Evolutionary conservation across 768 basidiomycete species (phyloP).

Genomic region (Phylloporus arenicola): DNA sequence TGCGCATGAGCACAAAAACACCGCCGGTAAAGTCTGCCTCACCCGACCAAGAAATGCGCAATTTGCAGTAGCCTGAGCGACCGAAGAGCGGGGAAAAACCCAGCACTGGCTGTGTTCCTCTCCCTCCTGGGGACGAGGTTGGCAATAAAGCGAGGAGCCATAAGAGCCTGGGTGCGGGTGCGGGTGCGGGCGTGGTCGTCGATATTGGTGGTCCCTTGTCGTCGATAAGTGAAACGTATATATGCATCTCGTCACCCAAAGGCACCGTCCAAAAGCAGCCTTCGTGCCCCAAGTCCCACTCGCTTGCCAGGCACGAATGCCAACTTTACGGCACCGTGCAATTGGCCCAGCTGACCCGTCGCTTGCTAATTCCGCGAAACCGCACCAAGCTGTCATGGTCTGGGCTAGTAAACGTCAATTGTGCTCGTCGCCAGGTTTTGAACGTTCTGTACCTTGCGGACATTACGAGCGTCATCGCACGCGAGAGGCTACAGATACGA

Average conservation of each 20-base stretch:
- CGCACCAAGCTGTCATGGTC: too few species aligned
- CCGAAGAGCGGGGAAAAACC: slow-evolving; percentile 39
- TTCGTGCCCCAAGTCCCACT: slow-evolving; percentile 1
- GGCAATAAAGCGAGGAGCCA: slow-evolving; percentile 34
- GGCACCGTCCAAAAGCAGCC: slow-evolving; percentile 16
- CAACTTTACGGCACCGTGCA: slow-evolving; percentile 13
- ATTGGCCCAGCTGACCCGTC: too few species aligned
- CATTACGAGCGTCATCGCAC: not conserved
- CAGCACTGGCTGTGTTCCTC: slow-evolving; percentile 23
- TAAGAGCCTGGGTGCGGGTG: not conserved
- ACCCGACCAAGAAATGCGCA: slow-evolving; percentile 59
- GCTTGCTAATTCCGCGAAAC: too few species aligned
- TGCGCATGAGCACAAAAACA: not conserved
- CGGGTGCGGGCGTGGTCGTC: not conserved
- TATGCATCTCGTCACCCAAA: not conserved
- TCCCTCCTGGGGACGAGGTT: slow-evolving; percentile 50
- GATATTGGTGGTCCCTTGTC: not conserved
- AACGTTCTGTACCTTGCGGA: not conserved
- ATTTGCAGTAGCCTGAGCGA: slow-evolving; percentile 49
- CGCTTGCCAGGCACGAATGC: slow-evolving; percentile 13
- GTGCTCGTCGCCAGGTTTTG: not conserved
- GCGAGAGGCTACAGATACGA: not conserved
- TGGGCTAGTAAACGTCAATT: not conserved
- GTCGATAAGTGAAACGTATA: slow-evolving; percentile 4
- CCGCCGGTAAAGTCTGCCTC: not conserved